phyloP scores from a whole-genome alignment of 2,329 filamentous ascomycete genomes.

The Dactylellina parvicollis region DNA sequence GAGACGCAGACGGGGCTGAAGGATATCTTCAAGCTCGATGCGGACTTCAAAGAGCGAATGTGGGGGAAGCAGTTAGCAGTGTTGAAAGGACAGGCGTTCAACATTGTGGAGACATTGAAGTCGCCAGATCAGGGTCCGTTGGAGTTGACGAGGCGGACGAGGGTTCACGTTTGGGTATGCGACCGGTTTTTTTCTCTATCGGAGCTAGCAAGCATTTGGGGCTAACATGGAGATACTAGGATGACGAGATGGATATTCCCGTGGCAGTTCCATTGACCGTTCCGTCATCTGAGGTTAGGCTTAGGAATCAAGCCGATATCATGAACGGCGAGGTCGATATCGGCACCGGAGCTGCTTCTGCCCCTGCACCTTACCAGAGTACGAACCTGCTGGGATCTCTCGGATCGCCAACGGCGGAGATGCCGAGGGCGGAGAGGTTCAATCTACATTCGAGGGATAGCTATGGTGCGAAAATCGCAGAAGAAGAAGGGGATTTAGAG shows the following conservation, averaged over 20 bases:
- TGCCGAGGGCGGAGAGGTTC: conserved; percentile 56
- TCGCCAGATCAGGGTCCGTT: conserved; percentile 89
- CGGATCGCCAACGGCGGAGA: conserved; percentile 63
- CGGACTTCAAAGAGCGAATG: conserved; percentile 98
- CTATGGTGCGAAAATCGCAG: conserved; percentile 18
- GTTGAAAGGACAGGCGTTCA: conserved; percentile 99
- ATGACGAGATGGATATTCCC: conserved; percentile 94
- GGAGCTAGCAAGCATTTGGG: not conserved
- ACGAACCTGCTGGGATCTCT: conserved; percentile 72
- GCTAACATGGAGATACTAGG: conserved; percentile 61
- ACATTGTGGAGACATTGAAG: conserved; percentile 97
- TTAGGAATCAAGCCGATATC: conserved; percentile 68
- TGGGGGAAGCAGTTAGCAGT: conserved; percentile 98
- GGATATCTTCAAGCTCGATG: conserved; percentile 87
- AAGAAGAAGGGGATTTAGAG: conserved; percentile 21
- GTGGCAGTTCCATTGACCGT: conserved; percentile 89
- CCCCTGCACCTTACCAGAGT: conserved; percentile 68
- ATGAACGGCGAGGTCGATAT: conserved; percentile 94
- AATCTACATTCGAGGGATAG: conserved; percentile 45
- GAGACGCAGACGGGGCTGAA: conserved; percentile 89
- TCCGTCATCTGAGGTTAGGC: conserved; percentile 83
- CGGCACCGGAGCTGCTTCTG: conserved; percentile 72
- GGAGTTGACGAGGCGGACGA: conserved; percentile 86
- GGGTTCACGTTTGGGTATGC: conserved; percentile 85
- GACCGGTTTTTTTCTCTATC: not conserved